Evolutionary conservation across 2,329 filamentous ascomycete genomes (phyloP).

Genomic region (Colletotrichum cordylinicola): DNA sequence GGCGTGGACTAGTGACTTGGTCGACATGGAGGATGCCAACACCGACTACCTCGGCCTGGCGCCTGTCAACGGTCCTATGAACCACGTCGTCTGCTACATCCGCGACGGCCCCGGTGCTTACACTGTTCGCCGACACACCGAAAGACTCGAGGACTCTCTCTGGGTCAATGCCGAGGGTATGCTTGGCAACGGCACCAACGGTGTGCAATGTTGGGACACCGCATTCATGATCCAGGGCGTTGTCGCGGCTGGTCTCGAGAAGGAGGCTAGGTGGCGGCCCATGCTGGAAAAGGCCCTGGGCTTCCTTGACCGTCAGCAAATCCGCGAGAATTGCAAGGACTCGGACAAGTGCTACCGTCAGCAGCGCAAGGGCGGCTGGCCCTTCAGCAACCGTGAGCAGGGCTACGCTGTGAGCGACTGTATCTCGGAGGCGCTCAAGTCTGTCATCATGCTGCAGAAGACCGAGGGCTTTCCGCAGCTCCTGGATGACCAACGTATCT

Average conservation of each 20-base stretch:
- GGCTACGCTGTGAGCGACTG: slow-evolving; percentile 97
- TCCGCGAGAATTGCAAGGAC: slow-evolving; percentile 80
- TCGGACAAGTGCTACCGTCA: slow-evolving; percentile 87
- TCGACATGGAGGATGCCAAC: slow-evolving; percentile 92
- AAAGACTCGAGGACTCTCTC: slow-evolving; percentile 83
- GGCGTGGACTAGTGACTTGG: slow-evolving; percentile 80
- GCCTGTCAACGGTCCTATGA: slow-evolving; percentile 90
- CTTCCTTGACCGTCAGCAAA: slow-evolving; percentile 91
- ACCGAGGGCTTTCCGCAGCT: slow-evolving; percentile 76
- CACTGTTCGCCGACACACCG: slow-evolving; percentile 77
- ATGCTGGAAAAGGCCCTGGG: slow-evolving; percentile 84
- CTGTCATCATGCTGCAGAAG: slow-evolving; percentile 83
- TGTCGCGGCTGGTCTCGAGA: slow-evolving; percentile 78
- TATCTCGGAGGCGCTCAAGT: slow-evolving; percentile 88
- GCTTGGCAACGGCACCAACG: slow-evolving; percentile 95
- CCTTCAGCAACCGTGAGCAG: slow-evolving; percentile 90
- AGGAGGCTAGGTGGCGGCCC: slow-evolving; percentile 76
- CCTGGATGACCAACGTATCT: slow-evolving; percentile 78
- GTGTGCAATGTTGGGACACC: slow-evolving; percentile 98
- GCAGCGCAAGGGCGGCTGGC: slow-evolving; percentile 91
- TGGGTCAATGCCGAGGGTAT: slow-evolving; percentile 95
- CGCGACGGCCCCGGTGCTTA: slow-evolving; percentile 78
- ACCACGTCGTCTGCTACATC: slow-evolving; percentile 85
- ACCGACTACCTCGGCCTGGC: slow-evolving; percentile 87
- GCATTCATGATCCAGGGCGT: slow-evolving; percentile 86